Evolutionary conservation across 352 stramenopile species (phyloP).

Genomic region (Phytophthora macrochlamydospora): DNA sequence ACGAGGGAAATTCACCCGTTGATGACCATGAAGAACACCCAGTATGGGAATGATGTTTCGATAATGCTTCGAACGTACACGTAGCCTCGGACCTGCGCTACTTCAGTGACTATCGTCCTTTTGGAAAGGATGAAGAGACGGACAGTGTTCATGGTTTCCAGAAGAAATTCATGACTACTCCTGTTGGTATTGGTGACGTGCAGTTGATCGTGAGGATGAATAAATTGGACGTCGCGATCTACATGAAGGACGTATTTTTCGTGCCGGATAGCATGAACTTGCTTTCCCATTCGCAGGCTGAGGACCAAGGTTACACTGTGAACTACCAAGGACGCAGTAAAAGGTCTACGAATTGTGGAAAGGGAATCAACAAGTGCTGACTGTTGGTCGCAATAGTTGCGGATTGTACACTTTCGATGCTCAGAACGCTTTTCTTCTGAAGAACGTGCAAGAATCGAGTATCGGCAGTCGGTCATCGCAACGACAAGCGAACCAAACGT

Average conservation of each 20-base stretch:
- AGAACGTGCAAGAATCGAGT: background rate
- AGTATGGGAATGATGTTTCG: conserved; percentile 7
- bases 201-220: conserved; percentile 3
- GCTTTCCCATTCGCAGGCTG: conserved; percentile 6
- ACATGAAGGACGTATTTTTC: background rate
- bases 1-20: background rate
- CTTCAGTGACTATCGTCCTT: conserved; percentile 8
- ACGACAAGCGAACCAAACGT: background rate
- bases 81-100: conserved; percentile 5
- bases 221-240: background rate
- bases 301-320: conserved; percentile 12
- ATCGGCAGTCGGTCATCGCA: background rate
- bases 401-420: conserved; percentile 5
- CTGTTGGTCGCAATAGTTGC: conserved; percentile 6
- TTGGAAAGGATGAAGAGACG: background rate
- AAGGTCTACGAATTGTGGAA: conserved; percentile 10
- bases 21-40: background rate
- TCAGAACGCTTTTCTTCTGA: conserved; percentile 4
- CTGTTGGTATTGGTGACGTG: background rate
- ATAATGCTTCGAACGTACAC: conserved; percentile 13
- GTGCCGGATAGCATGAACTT: conserved; percentile 4
- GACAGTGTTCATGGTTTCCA: conserved; percentile 6
- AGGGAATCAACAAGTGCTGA: background rate
- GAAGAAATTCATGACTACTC: conserved; percentile 8
- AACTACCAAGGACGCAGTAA: conserved; percentile 3